Evolutionary conservation across 495 filamentous ascomycete species (phyloP), one percentile per base, ranked within the genome.

Genomic region (Aspergillus biplanus): DNA sequence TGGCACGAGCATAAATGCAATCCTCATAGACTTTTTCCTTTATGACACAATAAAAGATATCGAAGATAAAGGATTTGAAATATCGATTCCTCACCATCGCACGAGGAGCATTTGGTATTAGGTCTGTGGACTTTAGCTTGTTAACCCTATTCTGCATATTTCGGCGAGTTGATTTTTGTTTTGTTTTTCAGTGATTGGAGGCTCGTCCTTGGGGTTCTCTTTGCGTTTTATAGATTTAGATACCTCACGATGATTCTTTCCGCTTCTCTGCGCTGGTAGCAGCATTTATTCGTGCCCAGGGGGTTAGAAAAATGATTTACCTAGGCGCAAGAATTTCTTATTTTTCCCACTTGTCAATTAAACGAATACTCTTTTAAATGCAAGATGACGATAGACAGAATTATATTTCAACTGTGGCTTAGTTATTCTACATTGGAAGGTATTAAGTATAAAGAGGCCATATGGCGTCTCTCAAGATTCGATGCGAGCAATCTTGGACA

Each of bases 91-190:
- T n/a, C 93, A 97, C 75, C 94, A 98, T 75, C 83, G 93, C 64
- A 97, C 92, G 32, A 85, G 94, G 68, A 95, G 92, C 67, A 97
- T 98, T 65, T 98, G 94, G 94, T 98, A 98, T 78, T 98, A 69
- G 80, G 52, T 31, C 16, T 48, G 37, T 6, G 9, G 21, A 13
- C 33, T 27, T 27, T 27, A 27, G 21, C 21, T 27, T 27, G 21
- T 27, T 27, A 27, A 1, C 21, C 21, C 21, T 27, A 27, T 27
- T 27, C 21, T 27, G 21, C 21, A 27, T 44, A 39, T 44, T 44
- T 44, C n/a, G 39, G 39, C 39, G 39, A 44, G 11, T 44, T 44
- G 39, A 3, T 13, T 44, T 44, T 31, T 52, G 33, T 52, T 15
- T 15, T 52, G 21, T 31, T 44, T 8, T 13, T 44, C n/a, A 44